These are phyloP conservation scores for Annulohypoxylon bovei DNA, from an alignment of 495 filamentous ascomycete genomes.

Conservation along the genomic window DNA sequence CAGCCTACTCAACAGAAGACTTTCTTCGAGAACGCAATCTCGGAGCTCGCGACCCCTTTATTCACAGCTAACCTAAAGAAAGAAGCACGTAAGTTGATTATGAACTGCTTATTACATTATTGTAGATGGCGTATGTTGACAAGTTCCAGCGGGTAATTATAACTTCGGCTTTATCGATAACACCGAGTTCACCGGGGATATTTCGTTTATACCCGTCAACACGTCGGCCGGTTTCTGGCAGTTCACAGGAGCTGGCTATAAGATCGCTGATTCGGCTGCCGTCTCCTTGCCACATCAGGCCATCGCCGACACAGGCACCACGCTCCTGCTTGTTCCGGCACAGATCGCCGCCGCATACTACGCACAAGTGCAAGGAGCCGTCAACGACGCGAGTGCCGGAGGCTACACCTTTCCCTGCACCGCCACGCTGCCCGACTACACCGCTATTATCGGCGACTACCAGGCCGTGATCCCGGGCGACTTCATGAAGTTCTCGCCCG, in stretches of 20 bases:
- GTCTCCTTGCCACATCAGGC: constrained; percentile 47
- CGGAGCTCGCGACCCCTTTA: constrained; percentile 67
- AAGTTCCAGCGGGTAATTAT: constrained; percentile 63
- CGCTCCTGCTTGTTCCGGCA: constrained; percentile 72
- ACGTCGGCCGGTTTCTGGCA: constrained; percentile 75
- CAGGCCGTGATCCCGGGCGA: constrained; percentile 66
- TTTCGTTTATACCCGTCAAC: constrained; percentile 71
- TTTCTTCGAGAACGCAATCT: constrained; percentile 77
- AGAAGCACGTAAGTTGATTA: constrained; percentile 54
- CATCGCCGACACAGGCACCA: constrained; percentile 75
- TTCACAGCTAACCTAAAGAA: constrained; percentile 80
- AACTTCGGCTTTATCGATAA: constrained; percentile 72
- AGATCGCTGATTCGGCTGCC: constrained; percentile 55
- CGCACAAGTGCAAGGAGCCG: constrained; percentile 64
- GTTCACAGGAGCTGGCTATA: constrained; percentile 71
- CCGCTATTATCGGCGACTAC: constrained; percentile 65
- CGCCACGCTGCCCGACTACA: constrained; percentile 69
- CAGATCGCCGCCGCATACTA: constrained; percentile 74
- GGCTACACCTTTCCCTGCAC: constrained; percentile 77
- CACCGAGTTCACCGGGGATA: constrained; percentile 67
- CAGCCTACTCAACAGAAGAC: constrained; percentile 70
- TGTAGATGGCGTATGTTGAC: constrained; percentile 4
- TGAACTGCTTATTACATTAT: neutral
- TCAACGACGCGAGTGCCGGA: constrained; percentile 64
- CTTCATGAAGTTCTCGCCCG: constrained; percentile 69